Evolutionary conservation across 2,329 filamentous ascomycete genomes (phyloP).

Genomic region (Scedosporium apiospermum): DNA sequence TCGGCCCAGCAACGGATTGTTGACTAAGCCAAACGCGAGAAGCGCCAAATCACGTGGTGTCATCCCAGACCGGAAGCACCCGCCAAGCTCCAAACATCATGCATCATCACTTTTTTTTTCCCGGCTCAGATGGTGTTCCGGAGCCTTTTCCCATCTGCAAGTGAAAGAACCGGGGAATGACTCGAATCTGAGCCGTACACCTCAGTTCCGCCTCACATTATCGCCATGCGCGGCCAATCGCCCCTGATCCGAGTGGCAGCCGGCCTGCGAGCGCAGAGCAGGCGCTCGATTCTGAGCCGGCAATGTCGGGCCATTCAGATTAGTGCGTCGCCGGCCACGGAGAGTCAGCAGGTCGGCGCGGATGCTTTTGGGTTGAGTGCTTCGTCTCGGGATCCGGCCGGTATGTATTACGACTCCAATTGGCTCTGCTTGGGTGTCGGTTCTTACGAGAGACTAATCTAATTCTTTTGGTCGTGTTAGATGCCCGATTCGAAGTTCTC

Average conservation of each 20-base stretch:
- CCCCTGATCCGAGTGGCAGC: conserved; percentile 26
- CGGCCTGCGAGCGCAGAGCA: conserved; percentile 16
- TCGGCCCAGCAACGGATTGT: neutral
- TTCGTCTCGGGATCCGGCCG: conserved; percentile 37
- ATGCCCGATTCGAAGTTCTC: conserved; percentile 90
- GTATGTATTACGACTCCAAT: conserved; percentile 23
- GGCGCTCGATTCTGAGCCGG: conserved; percentile 33
- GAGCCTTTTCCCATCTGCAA: neutral
- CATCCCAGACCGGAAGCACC: neutral
- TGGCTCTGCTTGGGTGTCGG: neutral
- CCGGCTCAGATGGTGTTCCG: neutral
- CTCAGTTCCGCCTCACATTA: neutral
- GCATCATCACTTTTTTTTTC: neutral
- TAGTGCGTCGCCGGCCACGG: conserved; percentile 49
- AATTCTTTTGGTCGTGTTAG: conserved; percentile 32
- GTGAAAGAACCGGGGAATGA: neutral
- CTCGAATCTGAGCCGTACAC: neutral
- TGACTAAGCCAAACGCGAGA: neutral
- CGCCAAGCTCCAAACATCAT: neutral
- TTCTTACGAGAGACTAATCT: neutral
- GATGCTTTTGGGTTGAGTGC: conserved; percentile 51
- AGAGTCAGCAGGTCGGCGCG: conserved; percentile 36
- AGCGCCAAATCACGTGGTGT: neutral
- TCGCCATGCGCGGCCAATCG: conserved; percentile 34
- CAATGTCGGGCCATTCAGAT: conserved; percentile 55